phyloP scores from a whole-genome alignment of 192 early-diverging fungal genomes.

The Fimicolochytrium jonesii region DNA sequence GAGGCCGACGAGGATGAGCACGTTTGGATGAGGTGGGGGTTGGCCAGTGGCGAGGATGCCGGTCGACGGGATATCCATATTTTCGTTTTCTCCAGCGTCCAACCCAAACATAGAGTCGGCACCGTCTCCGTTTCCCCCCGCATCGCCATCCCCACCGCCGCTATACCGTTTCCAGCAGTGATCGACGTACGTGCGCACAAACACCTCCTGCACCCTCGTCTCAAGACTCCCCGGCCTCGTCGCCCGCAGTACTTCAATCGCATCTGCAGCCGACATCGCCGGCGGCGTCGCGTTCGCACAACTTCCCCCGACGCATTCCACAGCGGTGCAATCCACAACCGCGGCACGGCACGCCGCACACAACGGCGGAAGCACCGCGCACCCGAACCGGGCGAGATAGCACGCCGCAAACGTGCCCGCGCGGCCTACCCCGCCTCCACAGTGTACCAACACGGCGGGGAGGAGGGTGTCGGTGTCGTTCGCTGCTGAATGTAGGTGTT shows the following conservation, averaged over 20 bases:
- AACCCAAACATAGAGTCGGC: too few species aligned
- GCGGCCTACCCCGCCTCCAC: slow-evolving; percentile 43
- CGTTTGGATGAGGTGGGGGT: not conserved
- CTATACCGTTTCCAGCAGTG: slow-evolving; percentile 17
- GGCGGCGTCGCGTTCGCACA: too few species aligned
- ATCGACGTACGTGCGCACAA: slow-evolving; percentile 30
- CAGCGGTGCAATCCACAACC: too few species aligned
- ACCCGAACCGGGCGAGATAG: slow-evolving; percentile 33
- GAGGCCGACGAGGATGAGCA: slow-evolving; percentile 35
- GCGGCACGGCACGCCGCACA: too few species aligned
- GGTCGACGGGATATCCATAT: too few species aligned
- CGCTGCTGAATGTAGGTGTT: too few species aligned
- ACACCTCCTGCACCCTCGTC: slow-evolving; percentile 38
- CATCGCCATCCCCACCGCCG: too few species aligned
- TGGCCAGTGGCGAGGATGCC: not conserved
- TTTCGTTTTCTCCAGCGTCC: too few species aligned
- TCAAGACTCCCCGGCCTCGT: slow-evolving; percentile 38
- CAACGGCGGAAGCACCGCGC: too few species aligned
- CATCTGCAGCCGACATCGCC: slow-evolving; percentile 25
- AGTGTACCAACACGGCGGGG: slow-evolving; percentile 37
- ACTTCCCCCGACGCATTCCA: too few species aligned
- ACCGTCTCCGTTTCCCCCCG: not conserved
- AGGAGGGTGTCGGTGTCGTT: slow-evolving; percentile 8
- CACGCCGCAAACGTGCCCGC: slow-evolving; percentile 37
- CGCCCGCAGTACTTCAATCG: slow-evolving; percentile 29